These are phyloP conservation scores for Wallacemonas sp. DNA, from an alignment of 208 protist species.

Conservation along the genomic window DNA sequence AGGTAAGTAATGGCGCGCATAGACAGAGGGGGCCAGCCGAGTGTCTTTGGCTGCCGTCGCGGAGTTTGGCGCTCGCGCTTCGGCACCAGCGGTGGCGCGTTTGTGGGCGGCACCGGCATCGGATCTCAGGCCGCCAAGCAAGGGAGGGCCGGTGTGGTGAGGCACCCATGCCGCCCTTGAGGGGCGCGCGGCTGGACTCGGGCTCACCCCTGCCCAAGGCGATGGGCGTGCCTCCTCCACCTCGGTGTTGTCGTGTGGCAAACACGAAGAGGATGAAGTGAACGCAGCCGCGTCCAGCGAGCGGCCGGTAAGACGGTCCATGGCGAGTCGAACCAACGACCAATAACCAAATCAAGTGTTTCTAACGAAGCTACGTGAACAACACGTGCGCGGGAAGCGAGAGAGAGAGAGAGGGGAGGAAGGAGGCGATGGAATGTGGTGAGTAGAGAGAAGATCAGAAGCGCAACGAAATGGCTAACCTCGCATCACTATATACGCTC, in stretches of 20 bases:
- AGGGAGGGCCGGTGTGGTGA: too few relatives aligned
- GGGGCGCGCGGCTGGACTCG: neutral
- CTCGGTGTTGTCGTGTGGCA: too few relatives aligned
- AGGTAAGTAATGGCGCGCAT: neutral
- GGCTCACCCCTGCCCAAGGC: constrained; percentile 1
- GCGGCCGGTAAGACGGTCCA: too few relatives aligned
- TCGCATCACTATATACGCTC: too few relatives aligned
- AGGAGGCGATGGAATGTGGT: neutral
- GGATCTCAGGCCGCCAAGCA: too few relatives aligned
- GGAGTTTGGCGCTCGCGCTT: neutral
- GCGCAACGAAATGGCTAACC: too few relatives aligned
- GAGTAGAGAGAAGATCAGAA: too few relatives aligned
- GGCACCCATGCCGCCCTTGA: too few relatives aligned
- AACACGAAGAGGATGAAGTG: neutral
- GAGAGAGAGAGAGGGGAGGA: neutral
- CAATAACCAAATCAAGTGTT: neutral
- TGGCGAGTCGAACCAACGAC: neutral
- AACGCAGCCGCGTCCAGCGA: neutral
- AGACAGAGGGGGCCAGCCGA: neutral
- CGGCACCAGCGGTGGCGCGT: neutral
- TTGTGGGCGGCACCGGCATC: too few relatives aligned
- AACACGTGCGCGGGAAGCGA: too few relatives aligned
- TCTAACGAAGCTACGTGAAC: too few relatives aligned
- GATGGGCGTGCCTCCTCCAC: neutral
- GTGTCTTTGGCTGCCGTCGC: neutral